Base-by-base conservation (phyloP, 2,329 filamentous ascomycete species). In the Periconia macrospinosa region DNA sequence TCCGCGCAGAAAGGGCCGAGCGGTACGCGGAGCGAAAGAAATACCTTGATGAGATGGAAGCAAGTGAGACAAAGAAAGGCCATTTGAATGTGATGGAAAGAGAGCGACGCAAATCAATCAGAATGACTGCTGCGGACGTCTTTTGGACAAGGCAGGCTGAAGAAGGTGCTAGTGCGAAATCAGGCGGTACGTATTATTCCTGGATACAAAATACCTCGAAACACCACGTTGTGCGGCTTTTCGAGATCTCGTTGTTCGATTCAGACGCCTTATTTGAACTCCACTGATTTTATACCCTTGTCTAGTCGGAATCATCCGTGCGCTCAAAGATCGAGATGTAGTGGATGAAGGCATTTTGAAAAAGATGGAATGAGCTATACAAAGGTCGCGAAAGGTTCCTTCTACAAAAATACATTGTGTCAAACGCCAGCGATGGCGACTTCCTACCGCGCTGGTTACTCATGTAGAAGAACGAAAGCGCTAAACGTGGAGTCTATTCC, bases 111-210 rank as follows among this genome's bases (percentile, higher is more conserved):
- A 71, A 71, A 54, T 70, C 65, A 8, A 49, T 71, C 2, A 56
- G 68, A 14, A 62, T 71, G 50, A 70, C 61, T 8, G 66, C 65
- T 11, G 56, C 63, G 8, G 67, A 72, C 47, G 30, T 67, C 2
- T 71, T 70, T 47, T 70, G 69, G 67, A 66, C 66, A 0, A 62
- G 59, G 20, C 69, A 71, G 50, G 61, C 58, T 2, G 66, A 71
- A 2, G 60, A 65, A 6, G 63, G 63, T 3, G 66, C 61, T 2
- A 69, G 66, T 45, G 53, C 59, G 19, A 46, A 49, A 17, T 61
- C 52, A 3, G 64, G 67, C 2, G 44, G 66, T n/a, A 56, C 23
- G 49, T 1, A 60, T 70, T 30, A 71, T 71, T 44, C 65, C 62
- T n/a, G 60, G 61, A 30, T 48, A 56, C 37, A 69, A 64, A 40